Conservation (phyloP, 345 rosid species). For the Adansonia digitata region DNA sequence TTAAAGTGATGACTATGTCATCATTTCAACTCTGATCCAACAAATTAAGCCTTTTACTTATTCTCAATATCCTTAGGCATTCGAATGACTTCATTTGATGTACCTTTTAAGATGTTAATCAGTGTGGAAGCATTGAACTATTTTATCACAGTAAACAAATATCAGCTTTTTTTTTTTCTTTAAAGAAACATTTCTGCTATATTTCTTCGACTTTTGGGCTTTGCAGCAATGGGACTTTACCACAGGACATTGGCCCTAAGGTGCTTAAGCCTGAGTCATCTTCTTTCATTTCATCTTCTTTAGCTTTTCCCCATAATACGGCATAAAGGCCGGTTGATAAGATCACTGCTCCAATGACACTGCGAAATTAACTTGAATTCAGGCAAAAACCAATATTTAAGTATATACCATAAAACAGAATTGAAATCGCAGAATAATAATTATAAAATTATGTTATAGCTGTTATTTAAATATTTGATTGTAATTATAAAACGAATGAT, state of each 20-base stretch:
- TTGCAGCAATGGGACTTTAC: neutral
- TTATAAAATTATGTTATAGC: too few species aligned
- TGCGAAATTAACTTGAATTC: neutral
- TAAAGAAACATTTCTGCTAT: neutral
- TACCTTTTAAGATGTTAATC: too few species aligned
- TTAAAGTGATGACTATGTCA: too few species aligned
- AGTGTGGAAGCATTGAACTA: too few species aligned
- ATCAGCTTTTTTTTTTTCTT: too few species aligned
- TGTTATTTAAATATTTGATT: too few species aligned
- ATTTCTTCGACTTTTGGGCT: neutral
- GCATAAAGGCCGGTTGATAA: neutral
- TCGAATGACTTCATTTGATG: neutral
- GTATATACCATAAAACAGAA: too few species aligned
- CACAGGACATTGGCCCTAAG: neutral
- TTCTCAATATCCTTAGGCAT: too few species aligned
- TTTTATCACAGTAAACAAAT: too few species aligned
- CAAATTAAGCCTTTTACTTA: neutral
- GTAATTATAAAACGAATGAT: neutral
- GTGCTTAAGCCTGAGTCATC: neutral
- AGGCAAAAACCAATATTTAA: too few species aligned
- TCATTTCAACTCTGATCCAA: too few species aligned
- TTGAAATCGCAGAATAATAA: too few species aligned
- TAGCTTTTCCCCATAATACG: slow-evolving; percentile 9
- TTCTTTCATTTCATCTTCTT: slow-evolving; percentile 1
- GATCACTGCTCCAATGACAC: slow-evolving; percentile 14